Base-by-base conservation (phyloP, 805 yeast species). In the Nakazawaea ernobii region DNA sequence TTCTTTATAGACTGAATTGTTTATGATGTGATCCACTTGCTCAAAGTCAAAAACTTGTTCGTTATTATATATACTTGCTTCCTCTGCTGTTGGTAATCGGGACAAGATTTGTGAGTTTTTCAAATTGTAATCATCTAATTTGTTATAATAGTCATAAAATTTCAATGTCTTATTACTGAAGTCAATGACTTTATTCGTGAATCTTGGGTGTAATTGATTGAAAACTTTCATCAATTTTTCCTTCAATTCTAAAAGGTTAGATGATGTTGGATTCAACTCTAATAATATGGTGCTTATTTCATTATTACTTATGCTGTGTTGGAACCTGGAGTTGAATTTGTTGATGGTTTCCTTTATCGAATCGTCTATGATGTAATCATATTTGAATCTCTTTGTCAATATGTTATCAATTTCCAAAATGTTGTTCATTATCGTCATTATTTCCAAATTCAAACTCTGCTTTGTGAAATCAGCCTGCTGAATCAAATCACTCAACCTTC, bases 11-110 rank as follows among this genome's bases (percentile, higher is more conserved):
- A 57, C 58, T 4, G 65, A 60, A 3, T 53, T 52, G 53, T 58
- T 54, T 8, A 63, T 58, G 11, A 64, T 56, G 42, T 59, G 57
- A 29, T 53, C 60, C 8, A 57, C 58, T 28, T 54, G 51, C 11
- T 54, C 44, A 35, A 28, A 43, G 24, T 51, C 6, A 53, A 46
- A 24, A 51, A 54, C 17, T 28, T 26, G 17, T 33, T 28, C 13
- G 53, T 53, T 37, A 8, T 35, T 35, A 35, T 40, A 50, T 3
- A 20, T 35, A 6, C 29, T 35, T 17, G 49, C 48, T 7, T 50
- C 66, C 17, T 58, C 57, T 28, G 43, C 43, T 6, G 62, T 48
- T 1, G 69, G 69, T 30, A 65, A 44, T 35, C 54, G 49, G 1
- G 43, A 20, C 9, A 58, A 33, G 15, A 65, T 56, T 2, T 48